Evolutionary conservation across 495 filamentous ascomycete genomes (phyloP).

Genomic region (Glutinoglossum americanum): DNA sequence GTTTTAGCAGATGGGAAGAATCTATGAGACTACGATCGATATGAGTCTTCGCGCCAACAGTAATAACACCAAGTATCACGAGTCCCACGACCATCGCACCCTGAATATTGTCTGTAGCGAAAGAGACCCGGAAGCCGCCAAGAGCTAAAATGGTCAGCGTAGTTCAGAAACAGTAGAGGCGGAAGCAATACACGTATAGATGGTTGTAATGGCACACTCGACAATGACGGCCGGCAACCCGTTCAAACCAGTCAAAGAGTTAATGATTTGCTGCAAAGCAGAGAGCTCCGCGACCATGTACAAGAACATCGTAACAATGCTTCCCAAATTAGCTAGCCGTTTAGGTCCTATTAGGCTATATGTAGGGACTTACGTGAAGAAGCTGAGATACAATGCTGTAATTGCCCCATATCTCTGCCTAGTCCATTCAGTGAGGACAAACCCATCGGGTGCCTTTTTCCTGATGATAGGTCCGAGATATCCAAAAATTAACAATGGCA

Average conservation of each 20-base stretch:
- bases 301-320: slow-evolving; percentile 50
- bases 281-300: slow-evolving; percentile 69
- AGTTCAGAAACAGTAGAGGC: background rate
- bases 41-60: slow-evolving; percentile 45
- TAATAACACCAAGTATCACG: slow-evolving; percentile 45
- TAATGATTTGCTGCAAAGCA: slow-evolving; percentile 50
- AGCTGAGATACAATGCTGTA: slow-evolving; percentile 43
- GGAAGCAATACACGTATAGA: slow-evolving; percentile 41
- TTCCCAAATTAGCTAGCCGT: slow-evolving; percentile 5
- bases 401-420: slow-evolving; percentile 45
- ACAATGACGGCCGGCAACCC: slow-evolving; percentile 54
- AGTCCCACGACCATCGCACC: slow-evolving; percentile 48
- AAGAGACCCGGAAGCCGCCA: slow-evolving; percentile 57
- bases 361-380: slow-evolving; percentile 28
- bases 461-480: slow-evolving; percentile 49
- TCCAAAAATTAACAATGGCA: slow-evolving; percentile 47
- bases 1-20: slow-evolving; percentile 34
- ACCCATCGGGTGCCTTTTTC: slow-evolving; percentile 50
- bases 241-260: slow-evolving; percentile 45
- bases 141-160: slow-evolving; percentile 25
- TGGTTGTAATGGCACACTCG: slow-evolving; percentile 46
- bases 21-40: slow-evolving; percentile 44
- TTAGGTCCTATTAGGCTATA: background rate
- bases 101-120: slow-evolving; percentile 59
- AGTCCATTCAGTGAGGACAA: slow-evolving; percentile 64